Evolutionary conservation across 2,329 filamentous ascomycete genomes (phyloP).

Genomic region (Teratosphaeriaceae sp.): DNA sequence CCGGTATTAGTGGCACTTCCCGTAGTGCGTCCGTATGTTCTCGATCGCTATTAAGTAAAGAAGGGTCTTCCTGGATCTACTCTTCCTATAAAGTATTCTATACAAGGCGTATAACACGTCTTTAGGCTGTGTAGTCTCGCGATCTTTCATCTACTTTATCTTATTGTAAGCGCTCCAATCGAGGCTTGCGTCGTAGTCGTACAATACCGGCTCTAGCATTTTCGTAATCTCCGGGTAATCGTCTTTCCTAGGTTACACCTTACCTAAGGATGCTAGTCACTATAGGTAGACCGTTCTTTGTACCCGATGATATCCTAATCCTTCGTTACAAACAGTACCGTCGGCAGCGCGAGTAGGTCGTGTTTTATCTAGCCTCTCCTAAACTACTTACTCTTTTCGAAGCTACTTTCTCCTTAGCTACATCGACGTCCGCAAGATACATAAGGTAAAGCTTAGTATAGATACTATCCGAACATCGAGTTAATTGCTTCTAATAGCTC

Average conservation of each 20-base stretch:
- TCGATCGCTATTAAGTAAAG: constrained; percentile 19
- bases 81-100: constrained; percentile 16
- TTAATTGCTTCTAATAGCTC: constrained; percentile 10
- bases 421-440: constrained; percentile 14
- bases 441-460: constrained; percentile 14
- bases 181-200: constrained; percentile 8
- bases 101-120: constrained; percentile 16
- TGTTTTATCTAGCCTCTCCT: constrained; percentile 19
- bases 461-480: constrained; percentile 18
- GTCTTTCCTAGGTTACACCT: constrained; percentile 7
- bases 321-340: constrained; percentile 14
- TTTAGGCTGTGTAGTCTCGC: constrained; percentile 11
- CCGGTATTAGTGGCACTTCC: background rate
- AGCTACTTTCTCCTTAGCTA: background rate
- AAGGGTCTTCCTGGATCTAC: constrained; percentile 19
- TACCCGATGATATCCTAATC: constrained; percentile 19
- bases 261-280: background rate
- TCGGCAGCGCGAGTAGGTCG: constrained; percentile 16
- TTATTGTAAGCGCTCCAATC: constrained; percentile 9
- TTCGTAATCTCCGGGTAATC: constrained; percentile 10
- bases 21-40: constrained; percentile 12
- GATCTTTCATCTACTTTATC: constrained; percentile 15
- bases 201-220: constrained; percentile 12
- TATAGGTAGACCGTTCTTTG: constrained; percentile 9
- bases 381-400: constrained; percentile 18